Base-by-base conservation (phyloP, 2,329 filamentous ascomycete species). In the Fusarium sp. region DNA sequence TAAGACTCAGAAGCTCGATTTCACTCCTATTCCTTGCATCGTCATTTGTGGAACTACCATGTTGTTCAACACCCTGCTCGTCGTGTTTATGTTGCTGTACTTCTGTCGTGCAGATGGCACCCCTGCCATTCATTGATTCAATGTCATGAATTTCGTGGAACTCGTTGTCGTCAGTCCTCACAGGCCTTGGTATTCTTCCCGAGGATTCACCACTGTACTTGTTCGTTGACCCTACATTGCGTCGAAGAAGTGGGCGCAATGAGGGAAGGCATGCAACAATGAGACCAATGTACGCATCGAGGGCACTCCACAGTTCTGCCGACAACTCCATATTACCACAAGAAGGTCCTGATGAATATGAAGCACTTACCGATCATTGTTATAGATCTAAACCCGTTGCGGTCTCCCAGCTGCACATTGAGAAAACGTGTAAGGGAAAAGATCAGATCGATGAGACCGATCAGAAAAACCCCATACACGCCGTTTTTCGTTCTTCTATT, bases 221-320 rank as follows among this genome's bases (percentile, higher is more conserved):
- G 10, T 68, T 65, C 8, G 14, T 57, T 50, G 39, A 43, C 63
- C 11, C 45, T 64, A 8, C 32, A 4, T 43, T 67, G 2, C 60
- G 65, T 14, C 73, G 64, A 4, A 76, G 68, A 2, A 69, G 27
- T 30, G 75, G 68, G 16, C 68, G 43, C 1, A 76, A 32, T 9
- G 73, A 52, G 0, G 71, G 73, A 9, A 76, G 71, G 11, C 68
- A 76, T 3, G 71, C 71, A 11, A 66, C 45, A 8, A 76, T 67
- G 9, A 76, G 73, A 2, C 68, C 71, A 9, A 76, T 66, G 11
- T 75, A 72, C 9, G 64, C 74, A 4, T 76, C 74, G 6, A 76
- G 71, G 6, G 71, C 62, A 20, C 68, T 74, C 71, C 74, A 76
- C 2, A 76, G 35, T 30, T 76, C 74, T 76, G 9, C 14, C 25